These are phyloP conservation scores for Puccinia hordei DNA, from an alignment of 1,284 basidiomycete genomes.

Conservation along the genomic window DNA sequence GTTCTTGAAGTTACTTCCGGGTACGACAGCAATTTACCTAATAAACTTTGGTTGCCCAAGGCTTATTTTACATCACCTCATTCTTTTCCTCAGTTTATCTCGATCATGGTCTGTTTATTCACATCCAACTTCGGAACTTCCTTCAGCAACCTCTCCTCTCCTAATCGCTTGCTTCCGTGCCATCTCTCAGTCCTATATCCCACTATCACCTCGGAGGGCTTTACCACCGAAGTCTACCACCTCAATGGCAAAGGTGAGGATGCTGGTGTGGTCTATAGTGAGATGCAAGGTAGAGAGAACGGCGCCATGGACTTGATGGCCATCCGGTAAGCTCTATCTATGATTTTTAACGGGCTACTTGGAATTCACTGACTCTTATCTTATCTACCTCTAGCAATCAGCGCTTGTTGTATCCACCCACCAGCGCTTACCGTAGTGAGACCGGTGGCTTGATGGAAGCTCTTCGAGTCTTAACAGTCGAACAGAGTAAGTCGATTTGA, in stretches of 20 bases:
- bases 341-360: neutral
- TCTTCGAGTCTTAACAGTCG: conserved; percentile 78
- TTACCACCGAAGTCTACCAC: conserved; percentile 85
- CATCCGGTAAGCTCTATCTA: conserved; percentile 65
- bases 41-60: neutral
- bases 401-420: conserved; percentile 74
- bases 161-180: too few species aligned
- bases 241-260: conserved; percentile 87
- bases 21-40: conserved; percentile 52
- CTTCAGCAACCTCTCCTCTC: neutral
- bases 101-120: conserved; percentile 68
- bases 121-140: neutral
- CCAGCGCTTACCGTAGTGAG: conserved; percentile 90
- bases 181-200: conserved; percentile 75
- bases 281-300: conserved; percentile 98
- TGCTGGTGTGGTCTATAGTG: conserved; percentile 93
- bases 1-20: conserved; percentile 85
- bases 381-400: conserved; percentile 66
- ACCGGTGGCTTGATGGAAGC: conserved; percentile 95
- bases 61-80: neutral
- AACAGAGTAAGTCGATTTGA: conserved; percentile 71
- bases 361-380: conserved; percentile 50
- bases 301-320: conserved; percentile 87
- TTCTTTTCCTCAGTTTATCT: conserved; percentile 69
- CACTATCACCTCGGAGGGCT: conserved; percentile 86